Conservation (phyloP, 371 early-diverging fungal genomes). For the Rhizopus arrhizus region DNA sequence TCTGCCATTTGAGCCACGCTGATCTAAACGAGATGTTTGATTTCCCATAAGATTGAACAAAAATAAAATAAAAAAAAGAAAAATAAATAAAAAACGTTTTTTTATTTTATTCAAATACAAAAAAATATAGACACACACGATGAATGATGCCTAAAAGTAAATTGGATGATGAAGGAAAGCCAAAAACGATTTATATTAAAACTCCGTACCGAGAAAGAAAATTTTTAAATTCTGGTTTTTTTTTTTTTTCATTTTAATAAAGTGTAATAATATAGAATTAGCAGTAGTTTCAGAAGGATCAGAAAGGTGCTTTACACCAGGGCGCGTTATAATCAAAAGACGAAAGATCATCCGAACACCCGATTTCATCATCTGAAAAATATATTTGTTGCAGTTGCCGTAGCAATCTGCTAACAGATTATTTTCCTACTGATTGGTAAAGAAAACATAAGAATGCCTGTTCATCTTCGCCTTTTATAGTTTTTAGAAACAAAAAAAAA, state of each 20-base stretch:
- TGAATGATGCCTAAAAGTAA: not conserved
- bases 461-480: no score
- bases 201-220: slow-evolving; percentile 4
- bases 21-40: slow-evolving; percentile 38
- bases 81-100: not conserved
- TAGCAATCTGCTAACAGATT: slow-evolving; percentile 45
- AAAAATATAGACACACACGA: not conserved
- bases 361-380: slow-evolving; percentile 53
- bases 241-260: not conserved
- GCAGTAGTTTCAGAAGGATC: slow-evolving; percentile 12
- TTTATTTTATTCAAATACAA: slow-evolving; percentile 1
- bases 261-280: not conserved
- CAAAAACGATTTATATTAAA: slow-evolving; percentile 8
- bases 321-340: slow-evolving; percentile 45
- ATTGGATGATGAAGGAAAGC: not conserved
- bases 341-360: slow-evolving; percentile 46
- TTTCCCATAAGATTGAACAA: slow-evolving; percentile 31
- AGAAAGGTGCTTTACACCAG: slow-evolving; percentile 44
- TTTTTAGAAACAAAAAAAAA: no score
- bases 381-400: slow-evolving; percentile 39
- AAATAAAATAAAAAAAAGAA: not conserved
- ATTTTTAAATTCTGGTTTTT: not conserved
- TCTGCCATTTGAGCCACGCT: slow-evolving; percentile 24
- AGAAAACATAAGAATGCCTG: slow-evolving; percentile 1
- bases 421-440: slow-evolving; percentile 50